Percentiles rank a stretch among this genome's conserved stretches.
Conservation (phyloP, 2,329 filamentous ascomycete species). For the Microcyclospora tardicrescens region DNA sequence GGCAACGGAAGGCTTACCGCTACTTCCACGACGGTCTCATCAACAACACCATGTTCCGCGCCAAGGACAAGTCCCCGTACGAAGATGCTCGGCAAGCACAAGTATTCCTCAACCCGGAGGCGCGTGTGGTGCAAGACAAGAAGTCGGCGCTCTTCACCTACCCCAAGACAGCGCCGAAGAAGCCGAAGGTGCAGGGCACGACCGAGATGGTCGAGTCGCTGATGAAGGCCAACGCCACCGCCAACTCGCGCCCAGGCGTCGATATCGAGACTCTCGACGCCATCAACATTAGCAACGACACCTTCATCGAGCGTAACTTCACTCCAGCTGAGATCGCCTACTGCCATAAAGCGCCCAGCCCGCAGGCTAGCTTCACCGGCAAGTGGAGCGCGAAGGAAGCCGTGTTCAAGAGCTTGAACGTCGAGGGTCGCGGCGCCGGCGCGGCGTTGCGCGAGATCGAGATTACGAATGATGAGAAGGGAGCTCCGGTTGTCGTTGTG, state of each 20-base stretch:
- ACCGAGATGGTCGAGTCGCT: slow-evolving; percentile 65
- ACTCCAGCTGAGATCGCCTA: slow-evolving; percentile 73
- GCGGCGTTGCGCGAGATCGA: slow-evolving; percentile 91
- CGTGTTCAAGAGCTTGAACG: slow-evolving; percentile 92
- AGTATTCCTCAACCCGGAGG: slow-evolving; percentile 87
- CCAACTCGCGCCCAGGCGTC: slow-evolving; percentile 69
- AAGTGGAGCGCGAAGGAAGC: slow-evolving; percentile 97
- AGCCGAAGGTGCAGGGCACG: slow-evolving; percentile 49
- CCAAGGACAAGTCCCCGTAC: slow-evolving; percentile 86
- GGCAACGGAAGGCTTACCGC: slow-evolving; percentile 97
- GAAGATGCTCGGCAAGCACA: slow-evolving; percentile 72
- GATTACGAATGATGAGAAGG: slow-evolving; percentile 66
- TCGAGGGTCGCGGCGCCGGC: slow-evolving; percentile 74
- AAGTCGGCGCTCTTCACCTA: slow-evolving; percentile 71
- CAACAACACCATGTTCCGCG: slow-evolving; percentile 95
- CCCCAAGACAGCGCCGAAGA: slow-evolving; percentile 55
- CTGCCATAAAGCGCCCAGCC: slow-evolving; percentile 65
- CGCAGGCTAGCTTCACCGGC: slow-evolving; percentile 84
- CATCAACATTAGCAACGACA: slow-evolving; percentile 87
- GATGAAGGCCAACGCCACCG: slow-evolving; percentile 46
- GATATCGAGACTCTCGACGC: slow-evolving; percentile 82
- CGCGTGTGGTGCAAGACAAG: slow-evolving; percentile 73
- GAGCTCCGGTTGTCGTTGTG: slow-evolving; percentile 75
- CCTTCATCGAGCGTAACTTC: slow-evolving; percentile 91
- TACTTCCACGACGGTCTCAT: slow-evolving; percentile 98